Evolutionary conservation across 1,284 basidiomycete species (phyloP).

Genomic region (Malassezia equina): DNA sequence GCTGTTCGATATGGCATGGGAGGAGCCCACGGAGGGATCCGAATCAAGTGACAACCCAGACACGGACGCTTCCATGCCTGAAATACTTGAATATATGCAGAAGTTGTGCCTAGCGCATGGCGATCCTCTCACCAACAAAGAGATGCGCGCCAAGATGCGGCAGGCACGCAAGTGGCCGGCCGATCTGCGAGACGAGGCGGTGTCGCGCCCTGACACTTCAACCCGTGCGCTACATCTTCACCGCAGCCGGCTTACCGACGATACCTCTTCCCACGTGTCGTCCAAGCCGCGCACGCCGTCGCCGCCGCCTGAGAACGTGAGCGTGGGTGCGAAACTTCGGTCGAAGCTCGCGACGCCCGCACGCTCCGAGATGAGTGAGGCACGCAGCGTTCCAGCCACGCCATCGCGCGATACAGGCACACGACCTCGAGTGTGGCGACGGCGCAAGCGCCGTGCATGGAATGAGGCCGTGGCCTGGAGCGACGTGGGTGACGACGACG

Average conservation of each 20-base stretch:
- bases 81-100: not conserved
- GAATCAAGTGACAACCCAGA: not conserved
- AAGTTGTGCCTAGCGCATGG: slow-evolving; percentile 27
- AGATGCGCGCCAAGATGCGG: slow-evolving; percentile 24
- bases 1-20: not conserved
- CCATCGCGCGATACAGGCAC: not conserved
- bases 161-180: slow-evolving; percentile 23
- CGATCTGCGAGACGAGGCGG: slow-evolving; percentile 9
- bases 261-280: not conserved
- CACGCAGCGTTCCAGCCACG: not conserved
- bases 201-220: not conserved
- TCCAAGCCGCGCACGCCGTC: not conserved
- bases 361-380: not conserved
- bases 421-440: slow-evolving; percentile 1
- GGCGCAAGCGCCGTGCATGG: slow-evolving; percentile 9
- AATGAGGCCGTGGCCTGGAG: slow-evolving; percentile 16
- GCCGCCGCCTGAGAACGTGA: not conserved
- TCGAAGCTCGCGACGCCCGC: not conserved
- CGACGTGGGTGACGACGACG: slow-evolving; percentile 11
- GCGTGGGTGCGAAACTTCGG: not conserved
- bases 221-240: not conserved
- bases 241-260: not conserved
- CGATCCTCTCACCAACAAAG: slow-evolving; percentile 28
- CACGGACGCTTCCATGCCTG: not conserved
- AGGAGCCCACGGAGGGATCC: not conserved